Evolutionary conservation across 164 flowering plant species (phyloP).

Genomic region (Berberis thunbergii): DNA sequence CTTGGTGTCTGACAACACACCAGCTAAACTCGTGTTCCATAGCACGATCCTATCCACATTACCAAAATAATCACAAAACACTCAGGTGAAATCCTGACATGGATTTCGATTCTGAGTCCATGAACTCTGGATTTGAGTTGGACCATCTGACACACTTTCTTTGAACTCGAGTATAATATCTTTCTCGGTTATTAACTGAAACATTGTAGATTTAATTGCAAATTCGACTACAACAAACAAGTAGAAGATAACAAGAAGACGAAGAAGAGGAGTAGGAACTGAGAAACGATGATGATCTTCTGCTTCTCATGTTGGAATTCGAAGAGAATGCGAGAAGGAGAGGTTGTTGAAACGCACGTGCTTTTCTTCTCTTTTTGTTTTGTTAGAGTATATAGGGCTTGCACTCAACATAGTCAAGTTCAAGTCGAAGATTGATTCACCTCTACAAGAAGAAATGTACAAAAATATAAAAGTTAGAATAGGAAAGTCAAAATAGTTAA

Average conservation of each 20-base stretch:
- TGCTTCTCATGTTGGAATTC: slow-evolving; percentile 35
- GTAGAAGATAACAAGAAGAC: slow-evolving; percentile 9
- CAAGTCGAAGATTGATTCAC: too few species aligned
- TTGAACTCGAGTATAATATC: slow-evolving; percentile 82
- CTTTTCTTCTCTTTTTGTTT: not conserved
- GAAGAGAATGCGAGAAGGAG: too few species aligned
- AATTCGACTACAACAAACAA: too few species aligned
- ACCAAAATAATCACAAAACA: slow-evolving; percentile 54
- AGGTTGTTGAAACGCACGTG: slow-evolving; percentile 38
- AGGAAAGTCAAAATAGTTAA: too few species aligned
- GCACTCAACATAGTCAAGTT: too few species aligned
- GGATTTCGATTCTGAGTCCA: slow-evolving; percentile 53
- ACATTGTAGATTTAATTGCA: slow-evolving; percentile 13
- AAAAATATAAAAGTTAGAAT: too few species aligned
- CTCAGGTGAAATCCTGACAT: slow-evolving; percentile 55
- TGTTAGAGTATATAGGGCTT: too few species aligned
- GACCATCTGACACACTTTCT: slow-evolving; percentile 56
- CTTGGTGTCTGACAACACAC: slow-evolving; percentile 51
- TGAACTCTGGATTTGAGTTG: slow-evolving; percentile 39
- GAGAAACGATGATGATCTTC: too few species aligned
- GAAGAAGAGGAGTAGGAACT: not conserved
- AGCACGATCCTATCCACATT: slow-evolving; percentile 60
- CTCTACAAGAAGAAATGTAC: too few species aligned
- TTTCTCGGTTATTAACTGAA: slow-evolving; percentile 44
- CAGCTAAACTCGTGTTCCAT: slow-evolving; percentile 73